A percentile compares a stretch with the other conserved stretches of the same genome.
Conservation (phyloP, 2,329 filamentous ascomycete species). For the Ramularia endophylla region DNA sequence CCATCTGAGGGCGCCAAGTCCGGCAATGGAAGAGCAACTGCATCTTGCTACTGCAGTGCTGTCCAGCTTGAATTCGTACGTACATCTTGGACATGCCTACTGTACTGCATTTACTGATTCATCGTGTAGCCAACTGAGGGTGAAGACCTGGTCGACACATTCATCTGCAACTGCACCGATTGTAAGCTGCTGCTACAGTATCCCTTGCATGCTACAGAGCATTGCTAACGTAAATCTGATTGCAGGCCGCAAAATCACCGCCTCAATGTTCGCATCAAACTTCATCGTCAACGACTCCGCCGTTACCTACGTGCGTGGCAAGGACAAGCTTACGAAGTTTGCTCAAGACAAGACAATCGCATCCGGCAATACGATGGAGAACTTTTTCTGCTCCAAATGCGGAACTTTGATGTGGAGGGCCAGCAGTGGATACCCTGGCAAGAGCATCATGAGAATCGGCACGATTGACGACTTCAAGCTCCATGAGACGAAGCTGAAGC, state of each 20-base stretch:
- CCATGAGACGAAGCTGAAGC: slow-evolving; percentile 51
- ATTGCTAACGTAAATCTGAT: slow-evolving; percentile 38
- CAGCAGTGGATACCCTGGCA: slow-evolving; percentile 39
- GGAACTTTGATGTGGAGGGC: slow-evolving; percentile 57
- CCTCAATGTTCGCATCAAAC: slow-evolving; percentile 57
- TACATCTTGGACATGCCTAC: slow-evolving; percentile 15
- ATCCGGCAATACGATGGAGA: slow-evolving; percentile 50
- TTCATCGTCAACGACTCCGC: slow-evolving; percentile 45
- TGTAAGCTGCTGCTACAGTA: slow-evolving; percentile 31
- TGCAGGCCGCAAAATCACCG: slow-evolving; percentile 56
- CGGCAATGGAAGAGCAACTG: slow-evolving; percentile 39
- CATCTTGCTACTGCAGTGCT: slow-evolving; percentile 54
- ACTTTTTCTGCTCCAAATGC: slow-evolving; percentile 56
- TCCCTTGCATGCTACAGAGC: not conserved
- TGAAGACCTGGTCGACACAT: slow-evolving; percentile 43
- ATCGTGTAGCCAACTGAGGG: slow-evolving; percentile 34
- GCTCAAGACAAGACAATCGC: slow-evolving; percentile 44
- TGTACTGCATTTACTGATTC: too few relatives aligned
- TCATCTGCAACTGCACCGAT: slow-evolving; percentile 56
- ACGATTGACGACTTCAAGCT: slow-evolving; percentile 57
- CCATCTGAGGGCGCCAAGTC: slow-evolving; percentile 14
- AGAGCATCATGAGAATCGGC: slow-evolving; percentile 49
- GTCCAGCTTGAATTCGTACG: slow-evolving; percentile 51
- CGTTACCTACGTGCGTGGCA: slow-evolving; percentile 47
- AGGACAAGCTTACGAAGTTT: slow-evolving; percentile 45